Percentiles rank a stretch among this genome's conserved stretches.
These are phyloP conservation scores for Monosporozyma siamensis DNA, from an alignment of 805 yeast genomes.

Conservation along the genomic window DNA sequence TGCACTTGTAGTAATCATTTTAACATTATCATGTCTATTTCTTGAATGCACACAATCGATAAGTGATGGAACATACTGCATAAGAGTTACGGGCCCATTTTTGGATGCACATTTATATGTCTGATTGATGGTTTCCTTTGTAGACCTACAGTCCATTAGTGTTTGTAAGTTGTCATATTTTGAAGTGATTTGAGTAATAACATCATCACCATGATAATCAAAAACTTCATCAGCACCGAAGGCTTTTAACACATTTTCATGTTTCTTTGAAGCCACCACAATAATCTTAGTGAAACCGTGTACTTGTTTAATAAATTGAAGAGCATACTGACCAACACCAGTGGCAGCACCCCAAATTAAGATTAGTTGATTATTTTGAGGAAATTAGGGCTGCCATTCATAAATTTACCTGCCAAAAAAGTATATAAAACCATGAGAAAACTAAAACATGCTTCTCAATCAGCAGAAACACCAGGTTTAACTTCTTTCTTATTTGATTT, in stretches of 20 bases:
- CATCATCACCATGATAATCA: conserved; percentile 42
- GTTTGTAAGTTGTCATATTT: conserved; percentile 26
- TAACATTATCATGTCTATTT: conserved; percentile 30
- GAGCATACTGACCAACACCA: conserved; percentile 47
- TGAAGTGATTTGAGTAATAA: conserved; percentile 34
- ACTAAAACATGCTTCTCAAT: no score
- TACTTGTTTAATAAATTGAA: conserved; percentile 48
- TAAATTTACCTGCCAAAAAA: no score
- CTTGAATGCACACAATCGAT: conserved; percentile 20
- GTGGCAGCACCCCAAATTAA: conserved; percentile 64
- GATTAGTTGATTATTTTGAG: conserved; percentile 32
- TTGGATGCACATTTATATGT: conserved; percentile 31
- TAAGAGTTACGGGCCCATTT: conserved; percentile 27
- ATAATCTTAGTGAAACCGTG: conserved; percentile 36
- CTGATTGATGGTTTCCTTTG: conserved; percentile 24
- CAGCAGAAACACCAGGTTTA: no score
- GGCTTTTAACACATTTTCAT: conserved; percentile 33
- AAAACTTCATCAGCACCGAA: conserved; percentile 44
- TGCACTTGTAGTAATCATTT: conserved; percentile 30
- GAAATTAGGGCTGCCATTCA: no score
- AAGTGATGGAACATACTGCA: conserved; percentile 29
- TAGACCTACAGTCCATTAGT: conserved; percentile 31
- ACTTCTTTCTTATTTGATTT: no score
- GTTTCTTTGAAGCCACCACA: conserved; percentile 43
- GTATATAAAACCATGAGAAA: no score